Conservation (phyloP, 75 land plant species). For the Larix kaempferi region DNA sequence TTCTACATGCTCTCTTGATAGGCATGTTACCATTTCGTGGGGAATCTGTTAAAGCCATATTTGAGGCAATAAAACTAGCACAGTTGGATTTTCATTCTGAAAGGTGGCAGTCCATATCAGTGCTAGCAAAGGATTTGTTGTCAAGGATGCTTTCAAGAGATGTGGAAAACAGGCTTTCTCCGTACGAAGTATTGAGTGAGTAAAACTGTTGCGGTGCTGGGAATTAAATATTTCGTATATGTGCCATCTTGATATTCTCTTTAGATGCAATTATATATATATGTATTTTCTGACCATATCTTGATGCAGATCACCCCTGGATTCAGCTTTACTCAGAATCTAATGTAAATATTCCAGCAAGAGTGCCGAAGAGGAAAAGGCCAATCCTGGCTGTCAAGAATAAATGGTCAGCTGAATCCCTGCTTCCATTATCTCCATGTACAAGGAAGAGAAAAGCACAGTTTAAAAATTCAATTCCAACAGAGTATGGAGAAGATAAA, state of each 20-base stretch:
- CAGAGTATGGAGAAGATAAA: not conserved
- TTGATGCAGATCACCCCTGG: slow-evolving; percentile 66
- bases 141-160: slow-evolving; percentile 58
- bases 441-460: slow-evolving; percentile 21
- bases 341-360: slow-evolving; percentile 19
- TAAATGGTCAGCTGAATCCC: too few relatives aligned
- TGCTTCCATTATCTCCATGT: too few relatives aligned
- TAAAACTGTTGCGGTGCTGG: not conserved
- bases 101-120: slow-evolving; percentile 54
- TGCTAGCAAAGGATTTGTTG: slow-evolving; percentile 56
- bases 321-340: slow-evolving; percentile 54
- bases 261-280: not conserved
- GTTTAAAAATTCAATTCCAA: not conserved
- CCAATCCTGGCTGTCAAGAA: not conserved
- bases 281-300: not conserved
- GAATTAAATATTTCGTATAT: not conserved
- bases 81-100: slow-evolving; percentile 55
- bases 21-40: slow-evolving; percentile 74
- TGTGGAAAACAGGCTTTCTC: slow-evolving; percentile 47
- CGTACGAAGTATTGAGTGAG: slow-evolving; percentile 65
- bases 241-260: not conserved
- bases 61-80: slow-evolving; percentile 63
- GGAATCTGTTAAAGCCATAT: slow-evolving; percentile 57
- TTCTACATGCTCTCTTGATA: slow-evolving; percentile 67
- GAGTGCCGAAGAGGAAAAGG: slow-evolving; percentile 23